These are phyloP conservation scores for Aspergillus sp. DNA, from an alignment of 2,329 filamentous ascomycete genomes.

Conservation along the genomic window DNA sequence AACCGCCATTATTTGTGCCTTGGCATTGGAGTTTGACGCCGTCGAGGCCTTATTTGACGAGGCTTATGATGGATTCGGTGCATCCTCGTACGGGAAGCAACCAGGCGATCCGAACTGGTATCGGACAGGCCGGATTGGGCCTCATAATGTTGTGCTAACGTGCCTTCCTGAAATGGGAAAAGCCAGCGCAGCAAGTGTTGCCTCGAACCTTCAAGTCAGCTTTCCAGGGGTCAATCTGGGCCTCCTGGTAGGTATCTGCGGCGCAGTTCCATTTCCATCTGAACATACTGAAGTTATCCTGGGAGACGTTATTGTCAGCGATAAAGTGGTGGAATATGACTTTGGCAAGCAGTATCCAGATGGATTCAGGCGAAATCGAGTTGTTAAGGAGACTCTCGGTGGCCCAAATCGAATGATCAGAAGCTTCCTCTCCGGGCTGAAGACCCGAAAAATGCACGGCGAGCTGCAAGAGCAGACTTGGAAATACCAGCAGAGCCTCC, in stretches of 20 bases:
- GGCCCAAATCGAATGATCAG: not conserved
- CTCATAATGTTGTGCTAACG: not conserved
- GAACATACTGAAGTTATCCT: not conserved
- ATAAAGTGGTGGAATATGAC: not conserved
- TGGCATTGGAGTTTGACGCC: not conserved
- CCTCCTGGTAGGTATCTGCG: constrained; percentile 3
- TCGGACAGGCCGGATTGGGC: not conserved
- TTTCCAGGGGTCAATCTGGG: not conserved
- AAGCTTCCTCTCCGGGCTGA: not conserved
- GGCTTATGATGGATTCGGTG: not conserved
- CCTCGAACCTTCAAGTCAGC: not conserved
- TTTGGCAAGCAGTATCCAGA: not conserved
- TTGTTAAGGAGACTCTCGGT: not conserved
- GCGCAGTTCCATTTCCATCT: not conserved
- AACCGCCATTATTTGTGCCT: not conserved
- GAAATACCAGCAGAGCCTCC: not conserved
- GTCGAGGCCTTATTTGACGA: not conserved
- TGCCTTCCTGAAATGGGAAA: not conserved
- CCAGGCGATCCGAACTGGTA: not conserved
- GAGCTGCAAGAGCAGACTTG: not conserved
- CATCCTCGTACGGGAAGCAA: not conserved
- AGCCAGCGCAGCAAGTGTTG: not conserved
- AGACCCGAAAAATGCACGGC: not conserved
- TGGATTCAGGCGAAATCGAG: not conserved
- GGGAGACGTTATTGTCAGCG: constrained; percentile 5